Evolutionary conservation across 2,329 filamentous ascomycete species (phyloP).

Genomic region (Monilinia fructicola): DNA sequence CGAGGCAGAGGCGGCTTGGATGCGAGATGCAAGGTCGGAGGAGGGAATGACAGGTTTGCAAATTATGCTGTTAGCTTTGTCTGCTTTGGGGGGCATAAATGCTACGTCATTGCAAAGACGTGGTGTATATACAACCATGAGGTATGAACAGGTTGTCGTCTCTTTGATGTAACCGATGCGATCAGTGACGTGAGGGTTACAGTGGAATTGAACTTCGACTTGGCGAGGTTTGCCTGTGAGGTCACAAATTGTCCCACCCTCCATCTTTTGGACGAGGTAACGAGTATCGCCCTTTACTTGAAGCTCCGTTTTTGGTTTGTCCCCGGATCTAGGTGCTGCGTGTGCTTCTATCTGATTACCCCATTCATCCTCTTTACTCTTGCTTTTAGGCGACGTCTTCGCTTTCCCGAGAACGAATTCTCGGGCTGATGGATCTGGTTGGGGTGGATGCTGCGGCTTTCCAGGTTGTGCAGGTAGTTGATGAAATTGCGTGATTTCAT

Average conservation of each 20-base stretch:
- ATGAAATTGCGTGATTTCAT: slow-evolving; percentile 71
- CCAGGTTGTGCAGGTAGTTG: slow-evolving; percentile 62
- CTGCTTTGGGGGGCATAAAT: slow-evolving; percentile 66
- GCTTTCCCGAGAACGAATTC: slow-evolving; percentile 64
- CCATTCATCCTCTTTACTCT: slow-evolving; percentile 41
- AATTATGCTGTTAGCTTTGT: slow-evolving; percentile 60
- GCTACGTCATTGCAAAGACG: slow-evolving; percentile 74
- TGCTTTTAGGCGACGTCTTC: slow-evolving; percentile 31
- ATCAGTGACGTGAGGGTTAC: slow-evolving; percentile 62
- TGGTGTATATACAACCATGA: slow-evolving; percentile 73
- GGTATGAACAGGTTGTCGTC: slow-evolving; percentile 67
- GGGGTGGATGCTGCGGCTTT: slow-evolving; percentile 61
- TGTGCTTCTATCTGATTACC: slow-evolving; percentile 37
- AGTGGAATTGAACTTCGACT: slow-evolving; percentile 63
- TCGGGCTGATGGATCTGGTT: slow-evolving; percentile 62
- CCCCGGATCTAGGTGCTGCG: slow-evolving; percentile 32
- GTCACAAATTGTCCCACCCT: slow-evolving; percentile 67
- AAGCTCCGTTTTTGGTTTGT: slow-evolving; percentile 48
- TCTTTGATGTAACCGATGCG: slow-evolving; percentile 74
- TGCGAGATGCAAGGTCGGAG: slow-evolving; percentile 41
- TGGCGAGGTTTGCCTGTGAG: slow-evolving; percentile 65
- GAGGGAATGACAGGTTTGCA: slow-evolving; percentile 59
- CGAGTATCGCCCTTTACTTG: slow-evolving; percentile 65
- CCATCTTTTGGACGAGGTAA: slow-evolving; percentile 67
- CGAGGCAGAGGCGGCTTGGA: slow-evolving; percentile 19